Evolutionary conservation across 2,329 filamentous ascomycete genomes (phyloP).

Genomic region (Dothidotthia symphoricarpi): DNA sequence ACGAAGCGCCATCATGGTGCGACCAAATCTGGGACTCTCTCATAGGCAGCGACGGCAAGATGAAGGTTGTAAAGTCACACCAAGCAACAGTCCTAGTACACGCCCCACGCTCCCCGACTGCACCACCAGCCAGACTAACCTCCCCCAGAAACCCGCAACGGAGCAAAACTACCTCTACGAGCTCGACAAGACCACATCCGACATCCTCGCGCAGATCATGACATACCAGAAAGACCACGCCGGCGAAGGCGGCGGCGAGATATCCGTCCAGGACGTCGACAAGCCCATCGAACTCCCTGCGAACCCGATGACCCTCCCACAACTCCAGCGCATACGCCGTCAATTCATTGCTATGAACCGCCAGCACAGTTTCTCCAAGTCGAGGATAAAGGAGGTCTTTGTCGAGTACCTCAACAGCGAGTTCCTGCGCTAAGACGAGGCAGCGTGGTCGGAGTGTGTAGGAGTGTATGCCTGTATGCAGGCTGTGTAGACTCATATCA

Average conservation of each 20-base stretch:
- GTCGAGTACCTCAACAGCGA: conserved; percentile 42
- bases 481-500: no score
- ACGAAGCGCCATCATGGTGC: conserved; percentile 62
- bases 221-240: conserved; percentile 65
- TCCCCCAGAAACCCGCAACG: conserved; percentile 55
- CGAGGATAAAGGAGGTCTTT: conserved; percentile 40
- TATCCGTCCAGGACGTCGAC: conserved; percentile 55
- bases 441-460: no score
- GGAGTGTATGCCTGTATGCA: no score
- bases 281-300: conserved; percentile 64
- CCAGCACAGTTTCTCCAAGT: conserved; percentile 54
- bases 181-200: conserved; percentile 75
- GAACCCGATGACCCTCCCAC: conserved; percentile 66
- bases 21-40: conserved; percentile 74
- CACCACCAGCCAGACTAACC: conserved; percentile 3
- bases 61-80: conserved; percentile 69
- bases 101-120: background rate
- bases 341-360: conserved; percentile 77
- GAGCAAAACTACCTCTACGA: conserved; percentile 74
- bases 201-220: conserved; percentile 68
- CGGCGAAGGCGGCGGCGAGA: conserved; percentile 60
- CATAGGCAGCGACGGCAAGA: conserved; percentile 58
- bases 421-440: conserved; percentile 30
- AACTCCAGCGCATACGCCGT: conserved; percentile 72
- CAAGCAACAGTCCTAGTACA: conserved; percentile 65